Evolutionary conservation across 2,329 filamentous ascomycete genomes (phyloP).

Genomic region (Ustilaginoidea virens): DNA sequence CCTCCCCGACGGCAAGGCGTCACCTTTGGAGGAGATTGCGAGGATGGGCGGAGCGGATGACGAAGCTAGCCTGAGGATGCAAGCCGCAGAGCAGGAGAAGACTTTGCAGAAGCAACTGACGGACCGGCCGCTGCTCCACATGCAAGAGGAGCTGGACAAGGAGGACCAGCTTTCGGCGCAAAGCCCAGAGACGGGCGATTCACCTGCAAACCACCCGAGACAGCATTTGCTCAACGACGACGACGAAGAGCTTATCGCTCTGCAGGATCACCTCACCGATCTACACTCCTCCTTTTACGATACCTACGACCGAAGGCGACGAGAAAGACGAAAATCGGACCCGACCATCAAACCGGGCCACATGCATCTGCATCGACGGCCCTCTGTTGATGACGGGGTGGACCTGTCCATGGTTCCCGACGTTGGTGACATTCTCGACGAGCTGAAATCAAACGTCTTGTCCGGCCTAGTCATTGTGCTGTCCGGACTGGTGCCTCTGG

Average conservation of each 20-base stretch:
- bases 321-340: slow-evolving; percentile 18
- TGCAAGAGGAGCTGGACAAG: slow-evolving; percentile 82
- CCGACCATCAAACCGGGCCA: slow-evolving; percentile 19
- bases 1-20: slow-evolving; percentile 12
- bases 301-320: slow-evolving; percentile 51
- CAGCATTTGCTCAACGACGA: slow-evolving; percentile 80
- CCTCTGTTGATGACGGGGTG: slow-evolving; percentile 23
- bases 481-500: slow-evolving; percentile 77
- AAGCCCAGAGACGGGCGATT: slow-evolving; percentile 10
- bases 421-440: slow-evolving; percentile 68
- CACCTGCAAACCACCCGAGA: slow-evolving; percentile 24
- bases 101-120: slow-evolving; percentile 76
- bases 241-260: slow-evolving; percentile 63
- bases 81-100: slow-evolving; percentile 76
- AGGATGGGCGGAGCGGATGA: slow-evolving; percentile 60
- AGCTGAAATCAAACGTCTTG: slow-evolving; percentile 64
- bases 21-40: slow-evolving; percentile 58
- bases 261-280: slow-evolving; percentile 59
- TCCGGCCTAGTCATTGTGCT: slow-evolving; percentile 67
- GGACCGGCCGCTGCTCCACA: slow-evolving; percentile 76
- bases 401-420: slow-evolving; percentile 54
- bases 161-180: slow-evolving; percentile 36
- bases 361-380: slow-evolving; percentile 14
- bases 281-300: slow-evolving; percentile 74
- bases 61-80: slow-evolving; percentile 51